Evolutionary conservation across 108 stramenopile species (phyloP), one percentile per base, ranked within the genome.

Genomic region (Nannochloropsis salina): DNA sequence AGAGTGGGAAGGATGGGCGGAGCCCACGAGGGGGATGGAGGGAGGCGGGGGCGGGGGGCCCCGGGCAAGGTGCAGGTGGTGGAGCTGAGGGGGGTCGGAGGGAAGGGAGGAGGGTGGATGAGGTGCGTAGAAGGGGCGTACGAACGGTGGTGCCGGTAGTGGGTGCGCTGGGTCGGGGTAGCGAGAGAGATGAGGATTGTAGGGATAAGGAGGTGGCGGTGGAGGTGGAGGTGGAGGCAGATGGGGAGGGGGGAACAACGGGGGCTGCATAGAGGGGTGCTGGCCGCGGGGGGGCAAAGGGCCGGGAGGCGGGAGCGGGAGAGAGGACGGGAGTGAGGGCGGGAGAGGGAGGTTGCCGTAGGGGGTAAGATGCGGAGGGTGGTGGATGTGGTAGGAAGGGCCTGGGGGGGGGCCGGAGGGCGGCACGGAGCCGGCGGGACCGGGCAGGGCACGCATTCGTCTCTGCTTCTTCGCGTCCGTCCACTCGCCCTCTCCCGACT

Each of bases 141-240:
- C 61, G 61, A 74, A 15, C n/a, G 61, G 20, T 74, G 61, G 20
- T 3, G 6, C 61, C 61, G 6, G 20, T 74, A n/a, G 61, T 74
- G 20, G 61, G 15, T 15, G 20, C n/a, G 61, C 61, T 3, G 61
- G 61, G 3, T 6, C 15, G 61, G 61, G 61, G 61, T n/a, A n/a
- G 61, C 61, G 61, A n/a, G n/a, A n/a, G 61, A n/a, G 61, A n/a
- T 74, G 6, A 74, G 61, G 61, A n/a, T 74, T n/a, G 61, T 74
- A 74, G 8, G 15, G 3, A n/a, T 4, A 8, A 6, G 61, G 61
- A 8, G 61, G 61, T 4, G 61, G 61, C 15, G 61, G 61, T n/a
- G 6, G 61, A 74, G 61, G 61, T 6, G 61, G 47, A 51, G 47
- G 47, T 12, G 15, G 8, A 6, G 61, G 61, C 3, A n/a, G 61